Evolutionary conservation across 768 basidiomycete genomes (phyloP).

Genomic region (Phaeolepiota aurea): DNA sequence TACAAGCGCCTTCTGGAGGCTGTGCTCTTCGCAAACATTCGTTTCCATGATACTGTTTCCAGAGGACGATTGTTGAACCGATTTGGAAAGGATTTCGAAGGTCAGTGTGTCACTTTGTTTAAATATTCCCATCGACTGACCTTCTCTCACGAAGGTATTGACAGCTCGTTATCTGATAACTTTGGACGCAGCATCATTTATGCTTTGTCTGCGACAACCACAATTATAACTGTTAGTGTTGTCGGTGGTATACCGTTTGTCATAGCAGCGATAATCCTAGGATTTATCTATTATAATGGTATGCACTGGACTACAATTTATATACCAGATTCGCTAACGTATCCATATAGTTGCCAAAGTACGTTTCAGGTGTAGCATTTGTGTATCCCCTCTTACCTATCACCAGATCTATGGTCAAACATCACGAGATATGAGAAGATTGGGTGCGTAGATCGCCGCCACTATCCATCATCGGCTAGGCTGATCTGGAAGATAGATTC

Average conservation of each 20-base stretch:
- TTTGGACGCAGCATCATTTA: constrained; percentile 75
- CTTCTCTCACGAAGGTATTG: neutral
- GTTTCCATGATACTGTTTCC: constrained; percentile 90
- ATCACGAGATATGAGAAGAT: constrained; percentile 60
- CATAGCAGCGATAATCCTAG: constrained; percentile 45
- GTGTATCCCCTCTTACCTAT: neutral
- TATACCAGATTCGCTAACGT: neutral
- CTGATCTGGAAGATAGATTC: constrained; percentile 16
- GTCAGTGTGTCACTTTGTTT: neutral
- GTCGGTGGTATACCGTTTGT: constrained; percentile 78
- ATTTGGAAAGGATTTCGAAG: constrained; percentile 65
- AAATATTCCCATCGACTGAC: too few relatives aligned
- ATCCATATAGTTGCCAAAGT: constrained; percentile 5
- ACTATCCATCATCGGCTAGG: neutral
- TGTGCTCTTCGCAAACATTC: constrained; percentile 80
- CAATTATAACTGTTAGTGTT: constrained; percentile 63
- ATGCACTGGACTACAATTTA: constrained; percentile 10
- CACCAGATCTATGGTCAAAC: constrained; percentile 63
- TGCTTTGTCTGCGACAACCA: constrained; percentile 61
- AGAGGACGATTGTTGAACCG: constrained; percentile 78
- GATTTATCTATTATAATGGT: constrained; percentile 68
- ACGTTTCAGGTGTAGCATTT: neutral
- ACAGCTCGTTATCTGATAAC: constrained; percentile 79
- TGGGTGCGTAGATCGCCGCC: neutral
- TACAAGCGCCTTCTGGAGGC: constrained; percentile 67